Evolutionary conservation across 2,329 filamentous ascomycete genomes (phyloP).

Genomic region (Stagonosporopsis rhizophila): DNA sequence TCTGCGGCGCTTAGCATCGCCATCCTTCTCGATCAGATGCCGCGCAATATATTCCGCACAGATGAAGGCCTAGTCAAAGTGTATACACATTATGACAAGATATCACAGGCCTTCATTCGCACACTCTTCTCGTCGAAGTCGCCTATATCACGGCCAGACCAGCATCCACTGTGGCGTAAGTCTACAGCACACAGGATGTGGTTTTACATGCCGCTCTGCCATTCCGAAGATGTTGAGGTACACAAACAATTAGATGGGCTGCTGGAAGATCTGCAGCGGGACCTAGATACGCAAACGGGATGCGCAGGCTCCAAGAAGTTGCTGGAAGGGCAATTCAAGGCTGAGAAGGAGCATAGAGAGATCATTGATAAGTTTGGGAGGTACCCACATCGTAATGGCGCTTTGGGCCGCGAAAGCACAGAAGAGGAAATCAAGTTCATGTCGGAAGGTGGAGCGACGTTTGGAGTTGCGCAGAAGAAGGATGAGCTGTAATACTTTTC

Average conservation of each 20-base stretch:
- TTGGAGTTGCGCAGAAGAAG: constrained; percentile 43
- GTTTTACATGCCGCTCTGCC: constrained; percentile 68
- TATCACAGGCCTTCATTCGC: constrained; percentile 57
- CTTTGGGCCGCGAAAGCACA: constrained; percentile 58
- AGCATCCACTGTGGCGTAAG: constrained; percentile 36
- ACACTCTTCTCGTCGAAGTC: constrained; percentile 42
- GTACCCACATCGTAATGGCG: constrained; percentile 65
- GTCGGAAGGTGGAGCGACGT: constrained; percentile 52
- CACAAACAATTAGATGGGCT: constrained; percentile 53
- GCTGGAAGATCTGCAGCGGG: constrained; percentile 42
- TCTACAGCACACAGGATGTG: constrained; percentile 57
- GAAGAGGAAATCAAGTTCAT: constrained; percentile 61
- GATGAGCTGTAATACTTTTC: constrained; percentile 5
- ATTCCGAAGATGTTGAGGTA: constrained; percentile 59
- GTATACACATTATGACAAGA: constrained; percentile 64
- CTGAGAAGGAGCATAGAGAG: constrained; percentile 57
- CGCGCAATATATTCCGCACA: constrained; percentile 67
- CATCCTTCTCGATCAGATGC: constrained; percentile 68
- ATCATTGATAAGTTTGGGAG: constrained; percentile 63
- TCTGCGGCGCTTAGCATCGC: constrained; percentile 58
- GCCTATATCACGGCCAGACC: constrained; percentile 34
- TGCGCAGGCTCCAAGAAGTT: constrained; percentile 40
- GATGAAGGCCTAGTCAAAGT: constrained; percentile 52
- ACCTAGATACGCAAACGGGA: constrained; percentile 40
- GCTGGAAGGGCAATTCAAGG: constrained; percentile 43